Percentiles rank a stretch among this genome's conserved stretches.
phyloP scores from a whole-genome alignment of 2,329 filamentous ascomycete species.

The Claviceps humidiphila region DNA sequence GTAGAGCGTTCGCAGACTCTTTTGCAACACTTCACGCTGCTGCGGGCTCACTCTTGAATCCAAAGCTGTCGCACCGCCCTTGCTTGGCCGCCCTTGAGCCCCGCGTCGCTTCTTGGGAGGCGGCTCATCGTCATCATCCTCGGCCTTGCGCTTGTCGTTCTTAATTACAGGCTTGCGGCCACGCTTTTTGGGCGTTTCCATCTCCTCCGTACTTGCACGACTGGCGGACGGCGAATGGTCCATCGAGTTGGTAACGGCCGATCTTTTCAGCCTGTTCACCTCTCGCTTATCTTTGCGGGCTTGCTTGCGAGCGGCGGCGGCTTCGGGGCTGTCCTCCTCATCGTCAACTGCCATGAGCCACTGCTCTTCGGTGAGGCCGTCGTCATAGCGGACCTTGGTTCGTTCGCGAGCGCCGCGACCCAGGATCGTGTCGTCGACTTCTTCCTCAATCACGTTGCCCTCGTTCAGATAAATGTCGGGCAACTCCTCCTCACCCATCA shows the following conservation, averaged over 20 bases:
- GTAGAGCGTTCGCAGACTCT: slow-evolving; percentile 62
- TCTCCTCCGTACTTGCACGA: slow-evolving; percentile 69
- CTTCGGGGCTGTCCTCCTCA: slow-evolving; percentile 87
- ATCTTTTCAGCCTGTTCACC: slow-evolving; percentile 57
- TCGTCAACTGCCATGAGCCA: slow-evolving; percentile 98
- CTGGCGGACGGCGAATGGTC: slow-evolving; percentile 71
- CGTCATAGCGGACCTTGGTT: slow-evolving; percentile 88
- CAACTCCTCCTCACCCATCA: slow-evolving; percentile 77
- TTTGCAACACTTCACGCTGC: slow-evolving; percentile 66
- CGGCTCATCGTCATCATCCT: slow-evolving; percentile 63
- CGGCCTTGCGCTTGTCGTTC: slow-evolving; percentile 79
- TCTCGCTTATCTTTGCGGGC: slow-evolving; percentile 71
- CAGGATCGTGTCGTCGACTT: slow-evolving; percentile 58
- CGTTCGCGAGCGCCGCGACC: slow-evolving; percentile 92
- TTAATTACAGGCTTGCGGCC: slow-evolving; percentile 65
- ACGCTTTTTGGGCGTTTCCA: slow-evolving; percentile 67
- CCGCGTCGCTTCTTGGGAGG: slow-evolving; percentile 68
- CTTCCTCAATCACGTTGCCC: slow-evolving; percentile 66
- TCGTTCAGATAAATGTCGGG: slow-evolving; percentile 91
- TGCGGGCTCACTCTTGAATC: slow-evolving; percentile 45
- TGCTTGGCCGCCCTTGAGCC: slow-evolving; percentile 56
- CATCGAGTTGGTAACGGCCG: slow-evolving; percentile 17
- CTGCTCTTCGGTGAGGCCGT: slow-evolving; percentile 95
- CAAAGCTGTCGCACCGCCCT: slow-evolving; percentile 22
- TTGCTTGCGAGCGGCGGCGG: slow-evolving; percentile 80